phyloP scores from a whole-genome alignment of 2,329 filamentous ascomycete genomes.

The Amauroascus verrucosus region DNA sequence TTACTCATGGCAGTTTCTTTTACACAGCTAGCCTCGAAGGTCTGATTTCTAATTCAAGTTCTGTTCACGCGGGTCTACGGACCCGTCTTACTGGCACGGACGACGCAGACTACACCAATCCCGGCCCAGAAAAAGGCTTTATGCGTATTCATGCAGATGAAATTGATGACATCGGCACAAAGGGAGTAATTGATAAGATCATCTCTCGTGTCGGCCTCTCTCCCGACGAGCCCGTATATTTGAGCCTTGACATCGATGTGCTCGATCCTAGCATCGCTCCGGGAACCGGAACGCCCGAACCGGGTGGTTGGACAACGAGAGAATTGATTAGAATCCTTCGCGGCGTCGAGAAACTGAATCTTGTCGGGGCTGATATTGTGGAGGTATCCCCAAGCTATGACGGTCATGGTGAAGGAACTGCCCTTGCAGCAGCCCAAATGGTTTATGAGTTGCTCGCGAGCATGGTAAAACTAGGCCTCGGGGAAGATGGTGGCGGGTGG shows the following conservation, averaged over 20 bases:
- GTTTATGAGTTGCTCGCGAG: conserved; percentile 73
- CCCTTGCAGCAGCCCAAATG: conserved; percentile 71
- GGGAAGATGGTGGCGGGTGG: conserved; percentile 31
- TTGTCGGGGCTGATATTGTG: conserved; percentile 83
- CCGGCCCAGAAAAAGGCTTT: conserved; percentile 66
- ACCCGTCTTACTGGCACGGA: conserved; percentile 60
- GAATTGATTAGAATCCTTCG: conserved; percentile 76
- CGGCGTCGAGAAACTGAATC: conserved; percentile 67
- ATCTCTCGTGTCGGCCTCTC: conserved; percentile 54
- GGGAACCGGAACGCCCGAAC: conserved; percentile 79
- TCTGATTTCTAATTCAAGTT: conserved; percentile 61
- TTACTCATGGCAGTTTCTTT: conserved; percentile 88
- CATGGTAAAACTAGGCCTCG: conserved; percentile 35
- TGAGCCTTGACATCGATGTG: conserved; percentile 73
- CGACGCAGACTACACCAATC: conserved; percentile 57
- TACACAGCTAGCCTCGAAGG: conserved; percentile 77
- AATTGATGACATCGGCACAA: conserved; percentile 69
- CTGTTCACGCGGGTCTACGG: conserved; percentile 72
- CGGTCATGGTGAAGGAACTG: conserved; percentile 66
- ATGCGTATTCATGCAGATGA: conserved; percentile 72
- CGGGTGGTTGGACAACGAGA: conserved; percentile 81
- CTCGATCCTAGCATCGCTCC: conserved; percentile 61
- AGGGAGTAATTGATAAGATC: conserved; percentile 61
- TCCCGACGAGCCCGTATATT: conserved; percentile 65
- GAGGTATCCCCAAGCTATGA: conserved; percentile 84